Evolutionary conservation across 371 early-diverging fungal genomes (phyloP).

Genomic region (Circinella minor): DNA sequence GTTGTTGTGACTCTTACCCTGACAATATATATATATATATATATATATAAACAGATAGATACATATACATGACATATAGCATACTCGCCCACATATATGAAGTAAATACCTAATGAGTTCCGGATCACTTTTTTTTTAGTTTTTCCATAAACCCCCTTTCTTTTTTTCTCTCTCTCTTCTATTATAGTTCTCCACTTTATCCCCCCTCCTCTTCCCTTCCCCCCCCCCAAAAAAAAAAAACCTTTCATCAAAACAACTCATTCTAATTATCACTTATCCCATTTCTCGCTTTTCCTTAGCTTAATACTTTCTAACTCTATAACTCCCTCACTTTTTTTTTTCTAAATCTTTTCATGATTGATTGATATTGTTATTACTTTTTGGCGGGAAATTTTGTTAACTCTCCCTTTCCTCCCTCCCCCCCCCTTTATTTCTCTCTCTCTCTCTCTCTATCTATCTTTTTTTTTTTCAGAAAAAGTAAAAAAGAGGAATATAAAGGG

Average conservation of each 20-base stretch:
- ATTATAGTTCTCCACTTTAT: too few relatives aligned
- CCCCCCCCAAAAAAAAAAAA: too few relatives aligned
- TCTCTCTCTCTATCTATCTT: too few relatives aligned
- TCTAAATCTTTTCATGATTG: too few relatives aligned
- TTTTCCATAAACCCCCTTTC: background rate
- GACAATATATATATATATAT: slow-evolving; percentile 13
- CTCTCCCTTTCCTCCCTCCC: background rate
- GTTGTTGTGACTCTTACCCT: background rate
- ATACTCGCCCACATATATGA: slow-evolving; percentile 23
- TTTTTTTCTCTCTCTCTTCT: too few relatives aligned
- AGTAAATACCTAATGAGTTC: slow-evolving; percentile 9
- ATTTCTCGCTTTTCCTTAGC: background rate
- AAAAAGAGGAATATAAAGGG: background rate
- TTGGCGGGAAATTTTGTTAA: slow-evolving; percentile 16
- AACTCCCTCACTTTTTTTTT: too few relatives aligned
- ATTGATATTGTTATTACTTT: background rate
- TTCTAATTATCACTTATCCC: background rate
- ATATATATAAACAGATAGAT: slow-evolving; percentile 5
- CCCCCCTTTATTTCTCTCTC: slow-evolving; percentile 3
- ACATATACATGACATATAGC: slow-evolving; percentile 5
- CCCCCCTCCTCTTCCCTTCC: too few relatives aligned
- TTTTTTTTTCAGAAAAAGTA: background rate
- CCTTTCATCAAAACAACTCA: too few relatives aligned
- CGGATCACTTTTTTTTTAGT: slow-evolving; percentile 1
- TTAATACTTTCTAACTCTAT: background rate